These are phyloP conservation scores for Lagenidium sp. DNA, from an alignment of 352 stramenopile genomes.

Conservation along the genomic window DNA sequence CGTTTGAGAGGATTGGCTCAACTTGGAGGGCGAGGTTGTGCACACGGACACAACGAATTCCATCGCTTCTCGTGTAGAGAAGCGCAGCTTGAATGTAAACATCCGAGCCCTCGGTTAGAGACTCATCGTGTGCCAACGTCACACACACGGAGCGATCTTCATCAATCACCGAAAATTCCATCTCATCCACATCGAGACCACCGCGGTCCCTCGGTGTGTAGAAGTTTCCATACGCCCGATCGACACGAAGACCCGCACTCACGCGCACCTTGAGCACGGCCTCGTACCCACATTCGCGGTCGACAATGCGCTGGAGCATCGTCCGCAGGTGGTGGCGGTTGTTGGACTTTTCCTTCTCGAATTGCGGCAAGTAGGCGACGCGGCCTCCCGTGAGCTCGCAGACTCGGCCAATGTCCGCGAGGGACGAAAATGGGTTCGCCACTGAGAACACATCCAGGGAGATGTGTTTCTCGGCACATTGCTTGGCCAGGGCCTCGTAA, in stretches of 20 bases:
- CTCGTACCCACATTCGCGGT: slow-evolving; percentile 75
- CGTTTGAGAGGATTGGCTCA: slow-evolving; percentile 69
- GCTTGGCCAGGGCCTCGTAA: slow-evolving; percentile 56
- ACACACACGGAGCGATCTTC: slow-evolving; percentile 81
- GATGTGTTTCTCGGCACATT: slow-evolving; percentile 72
- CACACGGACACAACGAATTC: slow-evolving; percentile 84
- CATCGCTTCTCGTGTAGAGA: slow-evolving; percentile 82
- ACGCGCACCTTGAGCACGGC: slow-evolving; percentile 86
- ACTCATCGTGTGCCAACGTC: slow-evolving; percentile 85
- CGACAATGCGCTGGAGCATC: slow-evolving; percentile 59
- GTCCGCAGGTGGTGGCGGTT: slow-evolving; percentile 74
- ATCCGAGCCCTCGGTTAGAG: slow-evolving; percentile 54
- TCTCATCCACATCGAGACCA: slow-evolving; percentile 65
- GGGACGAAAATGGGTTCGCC: slow-evolving; percentile 74
- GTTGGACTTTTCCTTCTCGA: slow-evolving; percentile 77
- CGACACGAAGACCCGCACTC: slow-evolving; percentile 74
- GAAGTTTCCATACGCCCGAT: slow-evolving; percentile 82
- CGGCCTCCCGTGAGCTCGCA: slow-evolving; percentile 81
- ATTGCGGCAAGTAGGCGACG: slow-evolving; percentile 81
- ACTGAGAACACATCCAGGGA: slow-evolving; percentile 83
- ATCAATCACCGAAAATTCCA: slow-evolving; percentile 85
- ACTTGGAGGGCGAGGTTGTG: slow-evolving; percentile 85
- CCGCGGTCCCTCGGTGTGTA: slow-evolving; percentile 50
- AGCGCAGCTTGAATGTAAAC: slow-evolving; percentile 85
- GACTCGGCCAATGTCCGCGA: slow-evolving; percentile 71